A percentile compares a stretch with the other conserved stretches of the same genome.
Evolutionary conservation across 805 yeast genomes (phyloP).

Genomic region (Kuraishia ogatae): DNA sequence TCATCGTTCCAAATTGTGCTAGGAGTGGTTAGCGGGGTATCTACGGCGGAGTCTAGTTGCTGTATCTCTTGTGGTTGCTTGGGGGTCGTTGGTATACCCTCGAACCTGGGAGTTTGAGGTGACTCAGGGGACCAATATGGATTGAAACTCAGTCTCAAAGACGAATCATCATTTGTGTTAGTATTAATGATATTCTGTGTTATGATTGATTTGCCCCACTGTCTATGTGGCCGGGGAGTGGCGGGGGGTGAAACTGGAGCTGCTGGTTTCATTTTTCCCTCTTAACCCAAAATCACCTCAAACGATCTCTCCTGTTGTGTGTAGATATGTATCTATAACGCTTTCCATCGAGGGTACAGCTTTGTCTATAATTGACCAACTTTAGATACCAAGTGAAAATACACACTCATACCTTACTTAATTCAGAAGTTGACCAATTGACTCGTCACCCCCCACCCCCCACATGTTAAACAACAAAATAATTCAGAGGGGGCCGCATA

Average conservation of each 20-base stretch:
- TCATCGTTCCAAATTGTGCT: conserved; percentile 5
- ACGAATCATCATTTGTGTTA: neutral
- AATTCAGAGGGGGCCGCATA: neutral
- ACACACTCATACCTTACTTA: too few species aligned
- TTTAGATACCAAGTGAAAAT: neutral
- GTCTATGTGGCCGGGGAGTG: neutral
- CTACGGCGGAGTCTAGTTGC: neutral
- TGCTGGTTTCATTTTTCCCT: neutral
- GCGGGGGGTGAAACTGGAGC: conserved; percentile 1
- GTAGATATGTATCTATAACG: too few species aligned
- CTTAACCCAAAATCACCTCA: neutral
- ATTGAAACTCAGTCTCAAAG: conserved; percentile 1
- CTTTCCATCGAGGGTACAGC: neutral
- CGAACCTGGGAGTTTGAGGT: conserved; percentile 2
- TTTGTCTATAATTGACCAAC: neutral
- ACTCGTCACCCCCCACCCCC: neutral
- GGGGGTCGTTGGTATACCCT: neutral
- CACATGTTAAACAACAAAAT: neutral
- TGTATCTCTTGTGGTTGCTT: neutral
- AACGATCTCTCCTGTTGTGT: too few species aligned
- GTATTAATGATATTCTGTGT: neutral
- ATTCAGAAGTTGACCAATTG: too few species aligned
- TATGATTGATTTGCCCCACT: neutral
- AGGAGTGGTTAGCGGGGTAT: conserved; percentile 2
- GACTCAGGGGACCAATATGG: conserved; percentile 9